Conservation (phyloP, 768 basidiomycete genomes). For the Naganishia friedmannii region DNA sequence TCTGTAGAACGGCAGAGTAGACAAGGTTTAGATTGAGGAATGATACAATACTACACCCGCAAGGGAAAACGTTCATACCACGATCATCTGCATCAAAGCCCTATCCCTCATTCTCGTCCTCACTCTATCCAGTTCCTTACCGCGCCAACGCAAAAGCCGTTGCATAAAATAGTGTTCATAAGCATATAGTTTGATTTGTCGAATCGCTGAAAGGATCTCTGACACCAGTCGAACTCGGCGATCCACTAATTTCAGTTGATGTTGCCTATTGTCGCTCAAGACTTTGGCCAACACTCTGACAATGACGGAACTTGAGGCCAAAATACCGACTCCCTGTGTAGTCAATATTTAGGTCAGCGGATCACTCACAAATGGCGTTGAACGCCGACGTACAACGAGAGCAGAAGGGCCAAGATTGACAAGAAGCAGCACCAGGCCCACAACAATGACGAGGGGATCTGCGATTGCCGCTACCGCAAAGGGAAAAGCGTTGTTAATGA, state of each 20-base stretch:
- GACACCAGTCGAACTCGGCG: constrained; percentile 64
- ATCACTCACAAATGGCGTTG: too few species aligned
- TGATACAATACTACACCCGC: neutral
- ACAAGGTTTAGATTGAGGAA: neutral
- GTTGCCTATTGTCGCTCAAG: constrained; percentile 42
- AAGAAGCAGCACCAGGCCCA: constrained; percentile 65
- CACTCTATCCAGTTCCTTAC: constrained; percentile 41
- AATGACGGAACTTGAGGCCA: neutral
- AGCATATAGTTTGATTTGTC: constrained; percentile 64
- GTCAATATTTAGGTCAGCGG: neutral
- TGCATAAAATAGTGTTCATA: constrained; percentile 56
- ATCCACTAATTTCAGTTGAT: constrained; percentile 63
- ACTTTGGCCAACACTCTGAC: constrained; percentile 28
- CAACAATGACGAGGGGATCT: constrained; percentile 62
- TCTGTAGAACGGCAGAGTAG: constrained; percentile 54
- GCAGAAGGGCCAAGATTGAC: constrained; percentile 69
- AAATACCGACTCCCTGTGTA: constrained; percentile 53
- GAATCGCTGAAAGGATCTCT: constrained; percentile 68
- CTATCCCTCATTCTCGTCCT: neutral
- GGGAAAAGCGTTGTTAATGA: constrained; percentile 50
- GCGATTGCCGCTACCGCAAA: constrained; percentile 41
- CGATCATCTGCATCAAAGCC: neutral
- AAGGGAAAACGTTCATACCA: neutral
- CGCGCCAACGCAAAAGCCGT: constrained; percentile 37
- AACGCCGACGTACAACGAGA: constrained; percentile 54